Base-by-base conservation (phyloP, 306 rosid species). In the Prunus kanzakura region DNA sequence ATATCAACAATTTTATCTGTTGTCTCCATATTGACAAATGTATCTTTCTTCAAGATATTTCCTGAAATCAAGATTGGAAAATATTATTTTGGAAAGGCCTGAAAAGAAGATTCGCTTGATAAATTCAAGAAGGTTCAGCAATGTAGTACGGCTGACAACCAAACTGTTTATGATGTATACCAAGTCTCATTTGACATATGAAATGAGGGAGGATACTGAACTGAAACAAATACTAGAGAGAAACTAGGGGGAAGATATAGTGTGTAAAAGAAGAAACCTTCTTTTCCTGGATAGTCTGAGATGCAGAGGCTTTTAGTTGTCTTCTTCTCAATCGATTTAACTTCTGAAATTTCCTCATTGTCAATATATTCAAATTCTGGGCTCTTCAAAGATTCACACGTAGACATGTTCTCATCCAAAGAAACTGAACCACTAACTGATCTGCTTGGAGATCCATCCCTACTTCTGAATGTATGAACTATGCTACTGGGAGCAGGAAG, bases 361-460 rank as follows among this genome's bases (percentile, higher is more conserved):
- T 70, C 78, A 79, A 62, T 32, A 79, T 73, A 78, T 35, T 85
- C 79, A 47, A 87, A 62, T 63, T 85, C 88, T 18, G 74, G 74
- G 71, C 83, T 78, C 76, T 49, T 82, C 58, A 85, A 46, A 52
- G 84, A 83, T 78, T 83, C 87, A 52, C 79, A 78, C 18, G 82
- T 78, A 67, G 83, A 82, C 71, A 77, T 77, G 85, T 78, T 74
- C 79, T 80, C 85, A 27, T 80, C 81, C 81, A 82, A 20, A 57
- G 80, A 82, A 69, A 83, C 51, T 43, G 84, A 80, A 55, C 73
- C 71, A 78, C 71, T 22, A 50, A 73, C 51, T 25, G 83, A 78
- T 77, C 65, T 80, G 77, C 84, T 75, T 25, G 84, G 83, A 69
- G 88, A 85, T 69, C 69, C 68, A 71, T 47, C 75, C 54, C 54